Base-by-base conservation (phyloP, 345 rosid species). In the Heritiera fomes region DNA sequence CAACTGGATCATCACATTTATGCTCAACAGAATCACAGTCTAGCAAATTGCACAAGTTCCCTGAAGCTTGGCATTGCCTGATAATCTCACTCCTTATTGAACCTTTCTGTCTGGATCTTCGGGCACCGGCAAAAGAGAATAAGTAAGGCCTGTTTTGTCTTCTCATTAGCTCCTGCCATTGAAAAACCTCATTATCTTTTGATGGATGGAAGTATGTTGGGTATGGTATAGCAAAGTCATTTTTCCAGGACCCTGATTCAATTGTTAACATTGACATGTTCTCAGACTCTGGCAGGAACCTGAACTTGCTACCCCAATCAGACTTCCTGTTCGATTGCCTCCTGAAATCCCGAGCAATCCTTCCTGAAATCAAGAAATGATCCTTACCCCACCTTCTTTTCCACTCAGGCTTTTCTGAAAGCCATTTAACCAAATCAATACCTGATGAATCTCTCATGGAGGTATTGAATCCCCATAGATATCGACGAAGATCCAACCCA, bases 401-500 rank as follows among this genome's bases (percentile, higher is more conserved):
- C 94, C 92, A 90, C 70, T 86, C 89, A 0, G 89, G 86, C 28
- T 81, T 82, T 47, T 65, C 40, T 18, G 30, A 62, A 0, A 90
- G 80, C 90, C 90, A 89, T 12, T 38, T 38, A 0, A 63, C 78
- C 6, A 86, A 47, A 15, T 81, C 38, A 49, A 59, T 60, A 56
- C 83, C 86, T 34, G 81, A 67, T 47, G 85, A 78, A 43, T 90
- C 92, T 79, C 90, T 79, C 7, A 76, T 87, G 0, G 90, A 79
- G 41, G 79, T 77, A 79, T 86, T 88, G 60, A 79, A 84, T 47
- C 88, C 90, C 90, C 90, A 90, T 1, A 92, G 86, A 65, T 82
- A 85, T 71, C 83, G 82, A 65, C 97, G 82, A 58, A 92, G 82
- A 68, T 92, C 97, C 45, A 92, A 87, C 45, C 97, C 97, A 71